Base-by-base conservation (phyloP, 164 flowering plant species). In the Santalum album region DNA sequence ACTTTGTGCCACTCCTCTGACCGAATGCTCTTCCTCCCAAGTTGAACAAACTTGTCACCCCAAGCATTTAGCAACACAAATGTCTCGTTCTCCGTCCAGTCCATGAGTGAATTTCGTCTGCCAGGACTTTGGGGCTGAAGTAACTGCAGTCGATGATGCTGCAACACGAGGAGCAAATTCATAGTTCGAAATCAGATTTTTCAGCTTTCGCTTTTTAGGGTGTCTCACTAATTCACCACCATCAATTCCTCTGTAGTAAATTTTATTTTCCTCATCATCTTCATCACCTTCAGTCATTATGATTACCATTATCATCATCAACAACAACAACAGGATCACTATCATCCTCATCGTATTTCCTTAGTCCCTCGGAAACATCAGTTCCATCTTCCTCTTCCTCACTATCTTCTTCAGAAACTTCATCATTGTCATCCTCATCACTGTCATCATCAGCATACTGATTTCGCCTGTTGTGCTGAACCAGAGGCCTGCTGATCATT, bases 141-240 rank as follows among this genome's bases (percentile, higher is more conserved):
- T 21, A 36, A 64, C 16, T 1, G 56, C 43, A 2, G 54, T 20
- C 15, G 74, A 17, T 20, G 79, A 55, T 11, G 73, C 59, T n/a
- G 73, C 51, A 1, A 59, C 48, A 46, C 78, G 78, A 43, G 78
- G 74, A 53, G 74, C 78, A 54, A 73, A 73, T 54, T 70, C 74
- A 62, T 73, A 73, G 40, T 66, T 70, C 7, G 72, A 64, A 14
- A 65, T 39, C 52, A 75, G 43, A 49, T 65, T 72, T 68, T 69
- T 66, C 60, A 74, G 42, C 66, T 65, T 71, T 36, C 73, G 49
- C 53, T 66, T 29, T 29, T 29, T 29, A 4, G 9, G 9, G 34
- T 29, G 34, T 29, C 34, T 29, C 9, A 3, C 34, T 3, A 29
- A 29, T 3, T 29, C 65, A 21, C 56, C 69, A 23, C 65, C 65